A percentile compares a stretch with the other conserved stretches of the same genome.
These are phyloP conservation scores for Lachancea sp. DNA, from an alignment of 805 yeast genomes.

Conservation along the genomic window DNA sequence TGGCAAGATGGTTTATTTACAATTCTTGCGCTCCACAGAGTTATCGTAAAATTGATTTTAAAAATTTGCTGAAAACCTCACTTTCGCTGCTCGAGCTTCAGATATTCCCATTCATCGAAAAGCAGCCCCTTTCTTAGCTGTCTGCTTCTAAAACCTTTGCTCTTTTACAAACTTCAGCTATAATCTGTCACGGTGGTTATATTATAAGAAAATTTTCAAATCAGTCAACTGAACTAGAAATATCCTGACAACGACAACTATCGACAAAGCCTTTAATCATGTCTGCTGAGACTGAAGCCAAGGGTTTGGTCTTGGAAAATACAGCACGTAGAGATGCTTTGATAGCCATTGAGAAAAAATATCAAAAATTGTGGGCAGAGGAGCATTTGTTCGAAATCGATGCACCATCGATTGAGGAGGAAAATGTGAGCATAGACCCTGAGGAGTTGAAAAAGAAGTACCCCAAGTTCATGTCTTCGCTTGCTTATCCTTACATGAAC, in stretches of 20 bases:
- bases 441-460: conserved; percentile 70
- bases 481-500: conserved; percentile 99
- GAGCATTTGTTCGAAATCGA: conserved; percentile 80
- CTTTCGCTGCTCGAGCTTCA: too few species aligned
- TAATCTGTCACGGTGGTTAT: neutral
- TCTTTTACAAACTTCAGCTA: too few species aligned
- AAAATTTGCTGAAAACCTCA: too few species aligned
- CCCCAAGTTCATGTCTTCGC: conserved; percentile 85
- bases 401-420: conserved; percentile 74
- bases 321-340: conserved; percentile 94
- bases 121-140: too few species aligned
- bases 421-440: conserved; percentile 43
- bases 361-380: conserved; percentile 81
- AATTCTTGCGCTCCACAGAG: too few species aligned
- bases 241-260: neutral
- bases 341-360: conserved; percentile 80
- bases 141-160: too few species aligned
- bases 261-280: conserved; percentile 9
- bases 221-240: neutral
- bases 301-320: conserved; percentile 40
- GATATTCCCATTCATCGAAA: too few species aligned
- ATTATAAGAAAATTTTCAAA: neutral
- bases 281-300: conserved; percentile 25
- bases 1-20: too few species aligned
- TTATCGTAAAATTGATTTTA: too few species aligned